Evolutionary conservation across 257 asterid species (phyloP), one percentile per base, ranked within the genome.

Genomic region (Plectranthus barbatus): DNA sequence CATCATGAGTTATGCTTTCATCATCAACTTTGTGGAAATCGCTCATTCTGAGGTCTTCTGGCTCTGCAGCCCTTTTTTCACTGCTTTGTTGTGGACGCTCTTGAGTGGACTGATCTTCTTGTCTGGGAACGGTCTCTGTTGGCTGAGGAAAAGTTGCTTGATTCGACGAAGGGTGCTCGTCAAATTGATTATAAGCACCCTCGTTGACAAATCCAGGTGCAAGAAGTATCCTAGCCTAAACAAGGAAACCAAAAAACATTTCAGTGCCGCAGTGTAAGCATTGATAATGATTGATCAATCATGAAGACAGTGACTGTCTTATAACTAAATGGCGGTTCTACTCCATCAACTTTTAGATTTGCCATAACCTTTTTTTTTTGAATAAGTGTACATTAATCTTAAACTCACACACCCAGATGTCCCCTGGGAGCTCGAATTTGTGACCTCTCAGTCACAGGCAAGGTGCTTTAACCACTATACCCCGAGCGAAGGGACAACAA

Each of bases 201-300:
- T 69, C 65, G 31, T 76, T 83, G 23, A 72, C 74, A 69, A 76
- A 77, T 42, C 83, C 91, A 52, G 91, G 84, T 15, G 80, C 79
- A 24, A 85, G 79, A 58, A 90, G 94, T 71, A 83, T 90, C 80
- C 99, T 93, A 52, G 99, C 99, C 99, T 93, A 84, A n/a, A 51
- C 52, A 7, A 51, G 17, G 56, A 48, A 57, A 51, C 64, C 4
- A 50, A 33, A 52, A 3, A 29, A 20, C 6, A 53, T 18, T 39
- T 76, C 59, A 60, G 53, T 19, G 57, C 31, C 64, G 10, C n/a
- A n/a, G 40, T 24, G 46, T 26, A 68, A 62, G 39, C 29, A 39
- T 39, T 40, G 60, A 64, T 33, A 40, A 57, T 21, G 18, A 20
- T 26, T 62, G 40, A 6, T 29, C 3, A 48, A 37, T 7, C 36